phyloP scores from a whole-genome alignment of 2,329 filamentous ascomycete species.

The Lachnellula arida region DNA sequence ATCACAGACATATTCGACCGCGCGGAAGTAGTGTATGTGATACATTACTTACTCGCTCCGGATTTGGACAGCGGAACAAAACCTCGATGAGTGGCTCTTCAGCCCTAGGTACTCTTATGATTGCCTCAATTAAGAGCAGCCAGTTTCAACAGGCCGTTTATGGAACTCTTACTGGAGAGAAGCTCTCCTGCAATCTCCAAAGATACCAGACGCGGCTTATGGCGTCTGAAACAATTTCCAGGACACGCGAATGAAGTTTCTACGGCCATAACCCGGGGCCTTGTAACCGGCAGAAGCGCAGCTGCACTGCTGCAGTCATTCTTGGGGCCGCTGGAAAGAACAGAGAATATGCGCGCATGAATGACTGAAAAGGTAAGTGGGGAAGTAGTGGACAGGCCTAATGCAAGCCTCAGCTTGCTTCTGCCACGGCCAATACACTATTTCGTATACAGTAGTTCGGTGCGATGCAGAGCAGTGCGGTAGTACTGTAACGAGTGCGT shows the following conservation, averaged over 20 bases:
- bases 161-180: conserved; percentile 20
- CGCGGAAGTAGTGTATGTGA: too few species aligned
- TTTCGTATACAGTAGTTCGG: too few species aligned
- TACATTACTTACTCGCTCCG: neutral
- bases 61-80: neutral
- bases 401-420: conserved; percentile 11
- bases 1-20: neutral
- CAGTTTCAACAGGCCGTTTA: conserved; percentile 14
- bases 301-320: conserved; percentile 4
- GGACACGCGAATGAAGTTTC: conserved; percentile 19
- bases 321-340: neutral
- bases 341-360: conserved; percentile 4
- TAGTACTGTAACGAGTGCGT: too few species aligned
- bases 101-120: conserved; percentile 21
- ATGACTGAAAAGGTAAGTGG: neutral
- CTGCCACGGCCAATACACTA: neutral
- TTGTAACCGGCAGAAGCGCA: conserved; percentile 13
- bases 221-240: conserved; percentile 23
- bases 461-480: too few species aligned
- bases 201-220: conserved; percentile 18
- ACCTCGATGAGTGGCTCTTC: conserved; percentile 12
- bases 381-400: conserved; percentile 2
- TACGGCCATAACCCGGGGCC: conserved; percentile 15
- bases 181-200: conserved; percentile 20
- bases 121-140: conserved; percentile 6